phyloP scores from a whole-genome alignment of 495 filamentous ascomycete species.

The Clohesyomyces aquaticus region DNA sequence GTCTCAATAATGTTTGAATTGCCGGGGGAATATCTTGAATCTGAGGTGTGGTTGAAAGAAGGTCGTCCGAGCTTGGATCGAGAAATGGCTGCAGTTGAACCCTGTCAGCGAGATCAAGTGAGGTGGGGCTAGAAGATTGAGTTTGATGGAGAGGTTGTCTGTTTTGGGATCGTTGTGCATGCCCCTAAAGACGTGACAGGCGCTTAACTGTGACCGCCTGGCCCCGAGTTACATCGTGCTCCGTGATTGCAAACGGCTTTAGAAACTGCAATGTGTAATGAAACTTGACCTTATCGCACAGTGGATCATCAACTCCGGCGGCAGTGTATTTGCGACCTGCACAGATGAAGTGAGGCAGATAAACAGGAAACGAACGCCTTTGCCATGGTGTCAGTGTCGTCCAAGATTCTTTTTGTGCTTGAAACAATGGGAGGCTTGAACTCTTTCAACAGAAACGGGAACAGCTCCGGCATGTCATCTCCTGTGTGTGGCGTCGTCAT shows the following conservation, averaged over 20 bases:
- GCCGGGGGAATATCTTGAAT: not conserved
- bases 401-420: no score
- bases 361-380: no score
- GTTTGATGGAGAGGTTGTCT: not conserved
- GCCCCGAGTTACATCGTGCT: not conserved
- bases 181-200: not conserved
- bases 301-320: not conserved
- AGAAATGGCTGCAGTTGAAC: not conserved
- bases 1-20: not conserved
- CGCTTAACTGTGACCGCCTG: conserved; percentile 11
- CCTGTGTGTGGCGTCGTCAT: no score
- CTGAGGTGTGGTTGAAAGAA: not conserved
- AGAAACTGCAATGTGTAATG: conserved; percentile 14
- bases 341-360: no score
- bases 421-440: no score
- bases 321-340: no score
- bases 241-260: not conserved
- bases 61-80: not conserved
- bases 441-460: no score
- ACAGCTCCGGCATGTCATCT: no score
- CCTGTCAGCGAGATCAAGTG: not conserved
- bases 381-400: no score
- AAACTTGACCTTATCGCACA: not conserved
- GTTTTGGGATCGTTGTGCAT: conserved; percentile 18
- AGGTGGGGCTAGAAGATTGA: not conserved